A percentile compares a stretch with the other conserved stretches of the same genome.
Evolutionary conservation across 139 green algal species (phyloP).

Genomic region (Deuterostichococcus epilithicus): DNA sequence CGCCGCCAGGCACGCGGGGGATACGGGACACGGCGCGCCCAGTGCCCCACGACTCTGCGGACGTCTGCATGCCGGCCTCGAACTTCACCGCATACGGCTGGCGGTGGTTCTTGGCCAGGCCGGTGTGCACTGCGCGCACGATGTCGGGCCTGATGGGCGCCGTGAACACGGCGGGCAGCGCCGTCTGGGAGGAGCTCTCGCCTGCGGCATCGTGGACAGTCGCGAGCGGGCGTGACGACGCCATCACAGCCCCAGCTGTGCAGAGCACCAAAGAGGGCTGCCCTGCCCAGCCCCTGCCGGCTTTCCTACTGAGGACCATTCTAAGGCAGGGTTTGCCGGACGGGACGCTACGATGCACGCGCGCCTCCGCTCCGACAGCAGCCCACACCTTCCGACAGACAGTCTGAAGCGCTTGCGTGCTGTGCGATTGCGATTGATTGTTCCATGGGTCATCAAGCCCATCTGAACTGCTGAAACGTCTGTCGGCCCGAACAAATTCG

Average conservation of each 20-base stretch:
- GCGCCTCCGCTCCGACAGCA: too few relatives aligned
- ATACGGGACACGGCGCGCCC: slow-evolving; percentile 99
- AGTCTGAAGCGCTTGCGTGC: too few relatives aligned
- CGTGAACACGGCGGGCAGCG: slow-evolving; percentile 87
- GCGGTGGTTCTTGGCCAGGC: slow-evolving; percentile 94
- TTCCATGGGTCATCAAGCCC: too few relatives aligned
- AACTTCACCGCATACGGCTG: slow-evolving; percentile 94
- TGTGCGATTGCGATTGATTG: too few relatives aligned
- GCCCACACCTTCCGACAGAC: too few relatives aligned
- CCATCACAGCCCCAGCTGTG: slow-evolving; percentile 56
- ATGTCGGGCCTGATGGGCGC: slow-evolving; percentile 91
- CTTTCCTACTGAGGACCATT: too few relatives aligned
- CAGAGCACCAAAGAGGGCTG: too few relatives aligned
- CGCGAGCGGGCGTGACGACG: slow-evolving; percentile 79
- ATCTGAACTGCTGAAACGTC: too few relatives aligned
- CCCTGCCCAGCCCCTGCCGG: too few relatives aligned
- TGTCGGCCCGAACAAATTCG: too few relatives aligned
- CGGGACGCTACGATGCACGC: too few relatives aligned
- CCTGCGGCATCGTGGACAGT: slow-evolving; percentile 72
- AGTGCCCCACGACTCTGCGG: slow-evolving; percentile 98
- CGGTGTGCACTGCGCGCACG: slow-evolving; percentile 82
- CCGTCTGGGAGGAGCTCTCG: slow-evolving; percentile 59
- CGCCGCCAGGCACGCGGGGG: slow-evolving; percentile 94
- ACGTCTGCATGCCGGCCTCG: slow-evolving; percentile 94
- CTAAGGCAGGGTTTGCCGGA: too few relatives aligned